Evolutionary conservation across 768 basidiomycete genomes (phyloP).

Genomic region (Tephrocybe sp.): DNA sequence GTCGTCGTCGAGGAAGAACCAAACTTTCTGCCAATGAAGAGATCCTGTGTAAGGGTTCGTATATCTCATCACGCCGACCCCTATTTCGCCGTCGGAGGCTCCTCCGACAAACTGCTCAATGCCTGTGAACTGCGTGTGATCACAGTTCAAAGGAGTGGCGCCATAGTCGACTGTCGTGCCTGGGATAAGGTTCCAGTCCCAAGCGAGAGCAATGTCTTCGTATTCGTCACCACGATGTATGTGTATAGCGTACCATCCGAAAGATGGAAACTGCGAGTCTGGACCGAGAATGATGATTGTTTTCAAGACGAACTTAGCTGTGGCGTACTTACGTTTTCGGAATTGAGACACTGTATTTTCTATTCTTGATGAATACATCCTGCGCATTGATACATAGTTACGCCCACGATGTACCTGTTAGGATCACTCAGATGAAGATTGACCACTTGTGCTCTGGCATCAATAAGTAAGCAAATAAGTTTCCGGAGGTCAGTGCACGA

Average conservation of each 20-base stretch:
- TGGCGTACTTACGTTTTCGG: conserved; percentile 55
- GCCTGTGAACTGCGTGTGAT: conserved; percentile 40
- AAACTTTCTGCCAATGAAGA: conserved; percentile 65
- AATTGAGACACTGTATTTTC: conserved; percentile 65
- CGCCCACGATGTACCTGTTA: conserved; percentile 65
- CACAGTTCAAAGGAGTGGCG: conserved; percentile 53
- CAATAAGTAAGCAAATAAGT: too few relatives aligned
- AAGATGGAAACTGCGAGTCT: conserved; percentile 70
- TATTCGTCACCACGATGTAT: conserved; percentile 70
- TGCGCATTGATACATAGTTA: conserved; percentile 61
- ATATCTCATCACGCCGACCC: conserved; percentile 64
- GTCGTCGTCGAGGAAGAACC: conserved; percentile 71
- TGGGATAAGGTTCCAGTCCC: conserved; percentile 81
- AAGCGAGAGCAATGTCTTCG: conserved; percentile 67
- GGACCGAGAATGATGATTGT: conserved; percentile 1
- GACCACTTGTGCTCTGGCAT: too few relatives aligned
- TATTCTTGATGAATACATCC: conserved; percentile 62
- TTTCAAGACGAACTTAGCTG: background rate
- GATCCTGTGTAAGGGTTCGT: conserved; percentile 58
- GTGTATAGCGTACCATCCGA: conserved; percentile 65
- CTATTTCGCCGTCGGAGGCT: conserved; percentile 54
- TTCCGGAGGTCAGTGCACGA: too few relatives aligned
- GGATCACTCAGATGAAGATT: too few relatives aligned
- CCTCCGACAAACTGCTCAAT: conserved; percentile 65
- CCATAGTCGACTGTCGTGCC: conserved; percentile 69